phyloP scores from a whole-genome alignment of 2,329 filamentous ascomycete genomes.

The Pezicula radicicola region DNA sequence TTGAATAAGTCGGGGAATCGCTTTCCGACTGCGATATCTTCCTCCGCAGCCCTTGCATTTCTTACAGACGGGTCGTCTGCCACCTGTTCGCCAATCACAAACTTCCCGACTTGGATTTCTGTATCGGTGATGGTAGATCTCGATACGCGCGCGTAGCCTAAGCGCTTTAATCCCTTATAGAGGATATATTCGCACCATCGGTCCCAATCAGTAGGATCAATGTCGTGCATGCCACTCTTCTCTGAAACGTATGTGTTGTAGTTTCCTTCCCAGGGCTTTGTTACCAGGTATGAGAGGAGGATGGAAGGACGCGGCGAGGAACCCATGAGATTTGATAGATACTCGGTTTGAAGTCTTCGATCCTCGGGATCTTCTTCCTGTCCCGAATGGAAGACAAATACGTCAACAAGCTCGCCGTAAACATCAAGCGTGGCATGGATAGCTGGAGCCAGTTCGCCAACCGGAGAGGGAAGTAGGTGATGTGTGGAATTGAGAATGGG shows the following conservation, averaged over 20 bases:
- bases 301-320: slow-evolving; percentile 76
- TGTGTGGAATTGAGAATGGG: slow-evolving; percentile 97
- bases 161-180: slow-evolving; percentile 82
- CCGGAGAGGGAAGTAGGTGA: slow-evolving; percentile 88
- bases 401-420: slow-evolving; percentile 85
- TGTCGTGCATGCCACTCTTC: slow-evolving; percentile 88
- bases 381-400: slow-evolving; percentile 98
- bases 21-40: slow-evolving; percentile 71
- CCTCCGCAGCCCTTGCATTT: slow-evolving; percentile 58
- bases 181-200: slow-evolving; percentile 99
- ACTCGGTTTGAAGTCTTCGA: slow-evolving; percentile 79
- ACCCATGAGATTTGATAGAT: slow-evolving; percentile 86
- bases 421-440: slow-evolving; percentile 96
- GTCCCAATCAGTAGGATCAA: slow-evolving; percentile 91
- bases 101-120: slow-evolving; percentile 94
- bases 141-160: slow-evolving; percentile 86
- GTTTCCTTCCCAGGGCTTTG: slow-evolving; percentile 85
- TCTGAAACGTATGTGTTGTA: slow-evolving; percentile 95
- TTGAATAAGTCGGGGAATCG: slow-evolving; percentile 83
- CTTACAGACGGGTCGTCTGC: slow-evolving; percentile 60
- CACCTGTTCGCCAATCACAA: slow-evolving; percentile 72
- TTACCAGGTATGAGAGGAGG: slow-evolving; percentile 88
- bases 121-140: slow-evolving; percentile 94
- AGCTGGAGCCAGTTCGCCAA: slow-evolving; percentile 90
- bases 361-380: slow-evolving; percentile 97